Conservation (phyloP, 225 moss, liverwort and hornwort genomes). For the Neckera pumila region DNA sequence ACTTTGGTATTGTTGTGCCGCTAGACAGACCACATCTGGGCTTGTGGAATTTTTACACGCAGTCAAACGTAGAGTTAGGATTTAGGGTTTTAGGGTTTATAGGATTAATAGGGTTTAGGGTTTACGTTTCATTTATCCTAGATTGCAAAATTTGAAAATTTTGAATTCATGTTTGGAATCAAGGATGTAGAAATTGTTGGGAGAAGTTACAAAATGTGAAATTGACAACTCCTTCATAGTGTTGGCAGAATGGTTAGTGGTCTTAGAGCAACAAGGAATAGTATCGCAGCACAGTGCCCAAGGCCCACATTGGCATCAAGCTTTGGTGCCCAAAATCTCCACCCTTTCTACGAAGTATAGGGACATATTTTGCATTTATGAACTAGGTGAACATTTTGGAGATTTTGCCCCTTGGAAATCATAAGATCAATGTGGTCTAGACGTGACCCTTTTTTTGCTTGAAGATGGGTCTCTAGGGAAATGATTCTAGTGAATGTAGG, state of each 20-base stretch:
- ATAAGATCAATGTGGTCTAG: neutral
- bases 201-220: neutral
- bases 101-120: no score
- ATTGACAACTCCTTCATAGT: neutral
- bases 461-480: fast-evolving
- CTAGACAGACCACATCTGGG: neutral
- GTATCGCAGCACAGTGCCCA: fast-evolving
- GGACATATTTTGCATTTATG: neutral
- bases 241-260: neutral
- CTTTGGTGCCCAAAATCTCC: no score
- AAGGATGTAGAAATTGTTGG: fast-evolving
- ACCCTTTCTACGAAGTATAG: no score
- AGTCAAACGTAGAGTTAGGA: no score
- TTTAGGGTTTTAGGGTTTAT: neutral
- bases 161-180: neutral
- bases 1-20: neutral
- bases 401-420: neutral
- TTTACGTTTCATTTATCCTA: neutral
- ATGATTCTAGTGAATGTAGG: neutral
- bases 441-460: neutral
- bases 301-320: neutral
- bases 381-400: fast-evolving
- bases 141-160: neutral
- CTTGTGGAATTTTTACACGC: neutral
- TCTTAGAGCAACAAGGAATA: fast-evolving